Evolutionary conservation across 2,329 filamentous ascomycete genomes (phyloP), one percentile per base, ranked within the genome.

Genomic region (Trichothecium roseum): DNA sequence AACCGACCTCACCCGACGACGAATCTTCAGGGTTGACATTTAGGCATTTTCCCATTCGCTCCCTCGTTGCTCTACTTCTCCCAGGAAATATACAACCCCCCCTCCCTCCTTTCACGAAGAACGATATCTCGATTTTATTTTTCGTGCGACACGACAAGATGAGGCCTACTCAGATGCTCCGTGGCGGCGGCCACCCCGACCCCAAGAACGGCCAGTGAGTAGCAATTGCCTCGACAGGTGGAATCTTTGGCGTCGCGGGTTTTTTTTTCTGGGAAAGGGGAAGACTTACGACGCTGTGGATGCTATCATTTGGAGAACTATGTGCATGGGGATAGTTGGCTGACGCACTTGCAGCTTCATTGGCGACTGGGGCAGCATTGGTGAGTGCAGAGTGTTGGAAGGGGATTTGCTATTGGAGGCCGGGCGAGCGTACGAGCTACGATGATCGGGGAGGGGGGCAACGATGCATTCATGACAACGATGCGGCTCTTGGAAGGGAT

Each of bases 311-410:
- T 20, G 16, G 22, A 9, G 18, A 13, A 26, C 7, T 12, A n/a
- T 4, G 6, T 22, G 10, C 31, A 20, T 13, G 15, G 6, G 14
- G 15, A 35, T 15, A 16, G 28, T 14, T 33, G 39, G 41, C 56
- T 58, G 43, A 59, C 41, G 30, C 29, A 6, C 9, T 31, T 37
- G 41, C 41, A 88, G 84, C 57, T 87, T 68, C 61, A 64, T 88
- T 40, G 84, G 84, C 49, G 63, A 63, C 59, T 89, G 83, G 81
- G 84, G 84, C 53, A 64, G 68, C 52, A 64, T 88, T 46, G 83
- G 82, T 86, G 74, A 67, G 77, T 75, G 47, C 15, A 7, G 8
- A 8, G 17, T 6, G 5, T 8, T 9, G 8, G 30, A 18, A 32
- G 6, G 15, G 18, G n/a, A 29, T 29, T 29, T 7, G 28, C 15